Evolutionary conservation across 805 yeast genomes (phyloP).

Genomic region (Candida vartiovaarae): DNA sequence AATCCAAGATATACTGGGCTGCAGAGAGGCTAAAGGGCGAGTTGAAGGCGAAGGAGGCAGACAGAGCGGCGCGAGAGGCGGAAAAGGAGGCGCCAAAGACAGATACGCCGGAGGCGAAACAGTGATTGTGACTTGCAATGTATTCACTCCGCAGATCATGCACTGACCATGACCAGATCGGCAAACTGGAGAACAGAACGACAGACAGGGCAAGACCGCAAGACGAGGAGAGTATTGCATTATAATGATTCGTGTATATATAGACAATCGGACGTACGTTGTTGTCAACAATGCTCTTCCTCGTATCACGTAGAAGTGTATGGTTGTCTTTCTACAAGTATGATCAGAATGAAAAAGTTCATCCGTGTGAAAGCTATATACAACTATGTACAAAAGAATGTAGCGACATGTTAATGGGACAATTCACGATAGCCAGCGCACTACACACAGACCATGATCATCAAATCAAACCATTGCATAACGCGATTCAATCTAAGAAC

Average conservation of each 20-base stretch:
- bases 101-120: conserved; percentile 3
- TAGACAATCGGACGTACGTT: no score
- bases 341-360: no score
- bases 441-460: conserved; percentile 16
- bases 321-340: no score
- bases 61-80: conserved; percentile 20
- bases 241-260: conserved; percentile 1
- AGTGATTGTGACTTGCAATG: not conserved
- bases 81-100: conserved; percentile 4
- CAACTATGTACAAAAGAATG: conserved; percentile 8
- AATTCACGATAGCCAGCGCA: conserved; percentile 16
- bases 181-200: no score
- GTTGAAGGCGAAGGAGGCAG: conserved; percentile 47
- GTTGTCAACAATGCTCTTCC: no score
- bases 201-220: no score
- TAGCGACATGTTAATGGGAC: conserved; percentile 25
- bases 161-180: no score
- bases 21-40: conserved; percentile 86
- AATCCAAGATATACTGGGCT: conserved; percentile 89
- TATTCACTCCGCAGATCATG: not conserved
- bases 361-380: not conserved
- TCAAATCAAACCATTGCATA: conserved; percentile 21
- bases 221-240: not conserved
- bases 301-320: no score
- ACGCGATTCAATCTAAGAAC: conserved; percentile 47